Evolutionary conservation across 306 rosid genomes (phyloP), one percentile per base, ranked within the genome.

Genomic region (Macrotyloma uniflorum): DNA sequence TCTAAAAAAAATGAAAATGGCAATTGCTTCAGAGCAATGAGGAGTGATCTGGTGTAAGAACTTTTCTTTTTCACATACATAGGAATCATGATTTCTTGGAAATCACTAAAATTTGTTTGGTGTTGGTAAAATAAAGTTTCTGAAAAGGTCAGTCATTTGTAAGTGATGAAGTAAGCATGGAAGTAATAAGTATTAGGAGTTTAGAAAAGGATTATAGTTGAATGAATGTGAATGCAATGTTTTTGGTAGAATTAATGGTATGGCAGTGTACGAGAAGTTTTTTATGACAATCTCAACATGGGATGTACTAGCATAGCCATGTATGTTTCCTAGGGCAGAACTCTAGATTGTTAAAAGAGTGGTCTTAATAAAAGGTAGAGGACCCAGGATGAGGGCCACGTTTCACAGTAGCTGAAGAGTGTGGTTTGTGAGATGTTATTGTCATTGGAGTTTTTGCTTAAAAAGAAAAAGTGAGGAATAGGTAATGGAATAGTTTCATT

Each of bases 281-380:
- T 57, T 73, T 42, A 73, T 57, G 42, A 73, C 28, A 73, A 73
- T 23, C 54, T 36, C 18, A 40, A 73, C 68, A 73, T 57, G 77
- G 61, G 28, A 40, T 71, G 47, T 30, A 50, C 43, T 6, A 33
- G 3, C 63, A 11, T 7, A 35, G 20, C 43, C 51, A 55, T 35
- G 7, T 30, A 49, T 28, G 77, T 53, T 53, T 72, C 50, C 33
- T 35, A 36, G 66, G 66, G 50, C 5, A 72, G 64, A 71, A 36
- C 33, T 67, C 67, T 55, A 19, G 54, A 73, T 55, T 73, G 40
- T 73, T 74, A 24, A 24, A 74, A 23, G 28, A 74, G 19, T 24
- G 47, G 23, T 59, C 79, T 42, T 24, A 36, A 26, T 5, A 42
- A 11, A 28, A 40, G 70, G 32, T 5, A 43, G 67, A 73, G 23